phyloP scores from a whole-genome alignment of 1,139 yeast species.

The Debaryomyces nepalensis region DNA sequence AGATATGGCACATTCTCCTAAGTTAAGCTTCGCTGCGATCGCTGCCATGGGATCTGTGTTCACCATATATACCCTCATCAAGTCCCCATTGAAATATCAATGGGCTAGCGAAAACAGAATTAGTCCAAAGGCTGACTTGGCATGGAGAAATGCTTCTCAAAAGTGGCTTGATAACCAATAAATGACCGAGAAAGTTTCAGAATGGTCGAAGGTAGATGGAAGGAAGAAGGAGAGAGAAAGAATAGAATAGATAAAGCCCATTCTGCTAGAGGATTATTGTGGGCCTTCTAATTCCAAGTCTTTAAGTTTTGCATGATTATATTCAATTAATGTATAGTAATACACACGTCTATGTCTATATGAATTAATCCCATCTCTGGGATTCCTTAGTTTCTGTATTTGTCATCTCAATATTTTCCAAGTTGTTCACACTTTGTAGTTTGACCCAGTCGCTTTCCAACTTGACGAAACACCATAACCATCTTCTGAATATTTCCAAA shows the following conservation, averaged over 20 bases:
- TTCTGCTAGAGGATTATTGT: too few relatives aligned
- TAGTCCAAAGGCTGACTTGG: slow-evolving; percentile 55
- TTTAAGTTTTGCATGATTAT: slow-evolving; percentile 8
- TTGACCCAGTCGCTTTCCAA: slow-evolving; percentile 75
- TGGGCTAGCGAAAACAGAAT: slow-evolving; percentile 49
- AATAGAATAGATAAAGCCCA: neutral
- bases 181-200: neutral
- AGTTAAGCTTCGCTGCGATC: slow-evolving; percentile 46
- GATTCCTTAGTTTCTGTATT: slow-evolving; percentile 2
- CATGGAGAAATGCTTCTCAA: slow-evolving; percentile 56
- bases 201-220: neutral
- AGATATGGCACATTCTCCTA: slow-evolving; percentile 49
- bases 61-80: slow-evolving; percentile 42
- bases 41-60: slow-evolving; percentile 53
- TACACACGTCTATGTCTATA: slow-evolving; percentile 10
- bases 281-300: too few relatives aligned
- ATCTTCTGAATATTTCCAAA: slow-evolving; percentile 78
- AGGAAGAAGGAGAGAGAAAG: neutral
- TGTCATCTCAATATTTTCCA: slow-evolving; percentile 3
- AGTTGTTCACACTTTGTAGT: slow-evolving; percentile 20
- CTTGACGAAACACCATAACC: slow-evolving; percentile 87
- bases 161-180: slow-evolving; percentile 47
- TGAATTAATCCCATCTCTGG: neutral
- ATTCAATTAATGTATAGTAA: slow-evolving; percentile 7
- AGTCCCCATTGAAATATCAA: slow-evolving; percentile 51